phyloP scores from a whole-genome alignment of 441 rosid species.

The Theobroma grandiflorum region DNA sequence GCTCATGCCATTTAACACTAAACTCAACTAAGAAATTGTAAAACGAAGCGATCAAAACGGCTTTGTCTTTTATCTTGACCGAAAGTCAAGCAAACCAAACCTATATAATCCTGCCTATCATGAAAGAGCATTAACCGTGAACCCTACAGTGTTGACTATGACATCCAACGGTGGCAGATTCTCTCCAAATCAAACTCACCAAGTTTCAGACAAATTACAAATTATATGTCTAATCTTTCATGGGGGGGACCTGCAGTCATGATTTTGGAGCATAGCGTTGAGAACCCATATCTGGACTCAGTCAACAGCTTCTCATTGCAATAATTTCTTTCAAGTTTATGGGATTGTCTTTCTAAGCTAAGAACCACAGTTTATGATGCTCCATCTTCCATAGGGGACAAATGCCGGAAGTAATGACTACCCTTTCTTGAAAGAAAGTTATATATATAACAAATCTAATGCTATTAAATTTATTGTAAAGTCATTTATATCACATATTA shows the following conservation, averaged over 20 bases:
- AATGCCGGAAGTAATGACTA: not conserved
- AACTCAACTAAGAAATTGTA: not conserved
- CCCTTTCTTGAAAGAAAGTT: not conserved
- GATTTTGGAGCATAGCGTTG: constrained; percentile 3
- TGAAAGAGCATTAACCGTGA: not conserved
- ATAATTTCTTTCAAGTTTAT: not conserved
- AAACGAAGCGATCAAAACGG: not conserved
- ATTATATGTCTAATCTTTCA: not conserved
- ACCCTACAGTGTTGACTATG: not conserved
- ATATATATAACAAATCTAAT: too few species aligned
- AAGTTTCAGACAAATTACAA: constrained; percentile 2
- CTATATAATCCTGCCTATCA: not conserved
- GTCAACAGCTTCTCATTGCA: not conserved
- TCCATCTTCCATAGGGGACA: not conserved
- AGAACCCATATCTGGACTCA: not conserved
- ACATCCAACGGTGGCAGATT: constrained; percentile 26
- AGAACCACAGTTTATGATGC: not conserved
- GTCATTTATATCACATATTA: too few species aligned
- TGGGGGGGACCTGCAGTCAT: not conserved
- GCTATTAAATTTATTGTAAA: too few species aligned
- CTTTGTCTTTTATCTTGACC: not conserved
- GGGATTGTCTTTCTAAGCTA: not conserved
- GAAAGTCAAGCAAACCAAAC: not conserved
- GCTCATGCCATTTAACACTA: not conserved
- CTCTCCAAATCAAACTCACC: not conserved